Base-by-base conservation (phyloP, 345 rosid genomes). In the Lagerstroemia speciosa region DNA sequence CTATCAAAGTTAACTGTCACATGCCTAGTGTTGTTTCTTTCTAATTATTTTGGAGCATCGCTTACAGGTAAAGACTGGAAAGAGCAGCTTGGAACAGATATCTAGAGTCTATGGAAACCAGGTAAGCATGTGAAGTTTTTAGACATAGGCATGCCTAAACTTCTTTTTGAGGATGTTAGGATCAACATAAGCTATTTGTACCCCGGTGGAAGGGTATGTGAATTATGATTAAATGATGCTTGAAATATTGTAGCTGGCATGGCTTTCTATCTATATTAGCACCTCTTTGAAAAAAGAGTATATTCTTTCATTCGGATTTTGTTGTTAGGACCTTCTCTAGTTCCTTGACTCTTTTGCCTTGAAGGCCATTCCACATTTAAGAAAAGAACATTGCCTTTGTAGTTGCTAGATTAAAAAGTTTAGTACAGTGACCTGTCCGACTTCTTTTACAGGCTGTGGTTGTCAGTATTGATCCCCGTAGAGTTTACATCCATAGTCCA, bases 71-170 rank as follows among this genome's bases (percentile, higher is more conserved):
- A 94, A 88, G 76, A 84, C 89, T 27, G 93, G 96, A 69, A 89
- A 87, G 72, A 94, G 87, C 75, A 91, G 98, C 85, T 80, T 94
- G 74, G 96, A 94, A 78, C 91, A 86, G 78, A 92, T 94, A 78
- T 91, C 98, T 60, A 87, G 85, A 83, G 92, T 94, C 46, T 92
- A 94, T 69, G 99, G 99, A 65, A 94, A 88, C 69, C 99, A 94
- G 92, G 99, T 94, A 77, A 81, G 52, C 69, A 10, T 58, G 63
- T 27, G 3, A 58, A 9, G 6, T 52, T n/a, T 20, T 20, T n/a
- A 20, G 24, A 52, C 1, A 17, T 15, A 52, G 22, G 57, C 57
- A 52, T 52, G 19, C 9, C 8, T 52, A 52, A 19, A 26, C 57
- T 20, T 52, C 9, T 38, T 14, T 5, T 14, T n/a, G 19, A 52